These are phyloP conservation scores for Candida sp. DNA, from an alignment of 1,139 yeast genomes.

Conservation along the genomic window DNA sequence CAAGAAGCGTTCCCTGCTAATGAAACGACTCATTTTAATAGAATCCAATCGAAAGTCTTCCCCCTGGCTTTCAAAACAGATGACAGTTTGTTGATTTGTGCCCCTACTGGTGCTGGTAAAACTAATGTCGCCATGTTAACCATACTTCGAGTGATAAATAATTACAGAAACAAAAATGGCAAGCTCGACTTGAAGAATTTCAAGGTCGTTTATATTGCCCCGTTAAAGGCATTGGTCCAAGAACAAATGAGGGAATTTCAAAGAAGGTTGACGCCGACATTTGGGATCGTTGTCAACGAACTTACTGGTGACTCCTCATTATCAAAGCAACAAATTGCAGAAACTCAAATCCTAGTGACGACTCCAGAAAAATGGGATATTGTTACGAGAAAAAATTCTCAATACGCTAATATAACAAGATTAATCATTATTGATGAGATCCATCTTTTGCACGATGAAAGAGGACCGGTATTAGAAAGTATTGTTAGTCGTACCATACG, in stretches of 20 bases:
- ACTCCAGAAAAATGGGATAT: slow-evolving; percentile 99
- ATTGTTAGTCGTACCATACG: slow-evolving; percentile 75
- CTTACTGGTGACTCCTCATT: slow-evolving; percentile 88
- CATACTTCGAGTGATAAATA: slow-evolving; percentile 57
- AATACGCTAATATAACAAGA: slow-evolving; percentile 61
- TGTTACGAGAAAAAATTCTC: slow-evolving; percentile 77
- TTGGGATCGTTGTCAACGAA: slow-evolving; percentile 77
- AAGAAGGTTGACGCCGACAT: slow-evolving; percentile 57
- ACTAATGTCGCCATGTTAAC: slow-evolving; percentile 93
- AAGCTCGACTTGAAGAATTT: slow-evolving; percentile 52
- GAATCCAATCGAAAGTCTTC: slow-evolving; percentile 80
- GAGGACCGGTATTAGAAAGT: slow-evolving; percentile 94
- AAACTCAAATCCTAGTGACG: slow-evolving; percentile 83
- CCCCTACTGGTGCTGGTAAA: slow-evolving; percentile 99
- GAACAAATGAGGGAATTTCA: slow-evolving; percentile 91
- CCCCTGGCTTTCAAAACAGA: slow-evolving; percentile 74
- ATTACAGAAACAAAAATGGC: slow-evolving; percentile 50
- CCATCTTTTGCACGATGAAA: slow-evolving; percentile 87
- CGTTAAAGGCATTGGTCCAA: slow-evolving; percentile 90
- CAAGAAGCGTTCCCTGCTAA: slow-evolving; percentile 67
- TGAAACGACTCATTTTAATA: slow-evolving; percentile 67
- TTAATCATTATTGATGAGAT: slow-evolving; percentile 90
- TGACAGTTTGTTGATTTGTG: slow-evolving; percentile 78
- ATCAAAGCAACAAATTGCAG: slow-evolving; percentile 71
- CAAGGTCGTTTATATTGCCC: slow-evolving; percentile 90